Evolutionary conservation across 352 stramenopile species (phyloP).

Genomic region (Phytopythium vexans): DNA sequence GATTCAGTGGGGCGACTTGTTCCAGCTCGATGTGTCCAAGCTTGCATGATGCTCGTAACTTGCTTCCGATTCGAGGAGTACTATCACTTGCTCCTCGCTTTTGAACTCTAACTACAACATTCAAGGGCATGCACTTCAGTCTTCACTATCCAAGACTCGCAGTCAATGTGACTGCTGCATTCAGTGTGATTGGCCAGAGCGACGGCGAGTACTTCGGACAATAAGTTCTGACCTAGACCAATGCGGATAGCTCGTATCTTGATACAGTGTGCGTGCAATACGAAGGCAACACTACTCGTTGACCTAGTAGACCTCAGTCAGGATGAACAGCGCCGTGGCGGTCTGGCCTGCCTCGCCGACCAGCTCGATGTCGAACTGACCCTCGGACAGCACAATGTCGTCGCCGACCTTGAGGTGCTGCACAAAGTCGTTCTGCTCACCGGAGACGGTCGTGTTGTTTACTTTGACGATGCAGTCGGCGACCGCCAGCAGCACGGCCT

Average conservation of each 20-base stretch:
- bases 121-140: no score
- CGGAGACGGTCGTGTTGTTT: slow-evolving; percentile 7
- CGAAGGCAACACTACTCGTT: background rate
- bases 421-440: slow-evolving; percentile 5
- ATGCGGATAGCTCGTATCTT: no score
- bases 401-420: slow-evolving; percentile 15
- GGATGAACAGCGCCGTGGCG: slow-evolving; percentile 18
- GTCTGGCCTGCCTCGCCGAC: slow-evolving; percentile 1
- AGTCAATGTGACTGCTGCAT: no score
- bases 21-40: slow-evolving; percentile 14
- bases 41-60: no score
- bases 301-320: slow-evolving; percentile 25
- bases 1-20: slow-evolving; percentile 23
- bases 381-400: slow-evolving; percentile 19
- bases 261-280: no score
- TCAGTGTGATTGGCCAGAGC: no score
- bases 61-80: no score
- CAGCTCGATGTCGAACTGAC: slow-evolving; percentile 10
- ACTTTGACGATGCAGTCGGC: slow-evolving; percentile 23
- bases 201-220: no score
- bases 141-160: no score
- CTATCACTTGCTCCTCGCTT: no score
- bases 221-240: no score
- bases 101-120: no score
- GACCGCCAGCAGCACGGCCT: slow-evolving; percentile 31